These are phyloP conservation scores for Solanum chmielewskii DNA, from an alignment of 257 asterid species.

Conservation along the genomic window DNA sequence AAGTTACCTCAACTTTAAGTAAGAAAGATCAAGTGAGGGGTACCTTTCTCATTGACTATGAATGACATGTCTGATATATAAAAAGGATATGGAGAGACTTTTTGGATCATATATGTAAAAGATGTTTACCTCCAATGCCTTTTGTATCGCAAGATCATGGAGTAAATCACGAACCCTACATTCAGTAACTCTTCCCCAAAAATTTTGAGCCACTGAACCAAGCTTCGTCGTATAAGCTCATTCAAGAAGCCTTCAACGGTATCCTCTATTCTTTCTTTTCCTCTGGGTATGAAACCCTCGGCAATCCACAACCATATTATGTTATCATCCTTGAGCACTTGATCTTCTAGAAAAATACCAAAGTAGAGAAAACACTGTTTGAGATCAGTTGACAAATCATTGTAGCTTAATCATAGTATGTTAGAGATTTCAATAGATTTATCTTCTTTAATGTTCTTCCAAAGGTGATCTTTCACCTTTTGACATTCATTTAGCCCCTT, in stretches of 20 bases:
- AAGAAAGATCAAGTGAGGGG: not conserved
- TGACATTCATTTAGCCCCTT: not conserved
- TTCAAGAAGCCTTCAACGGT: not conserved
- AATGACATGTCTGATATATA: too few species aligned
- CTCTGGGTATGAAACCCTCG: not conserved
- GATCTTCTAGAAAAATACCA: not conserved
- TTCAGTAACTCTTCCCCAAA: not conserved
- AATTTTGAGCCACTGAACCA: not conserved
- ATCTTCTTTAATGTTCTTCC: not conserved
- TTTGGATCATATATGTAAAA: not conserved
- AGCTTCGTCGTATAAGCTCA: not conserved
- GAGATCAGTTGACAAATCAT: not conserved
- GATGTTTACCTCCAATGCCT: not conserved
- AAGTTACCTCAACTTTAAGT: not conserved
- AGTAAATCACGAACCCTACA: not conserved
- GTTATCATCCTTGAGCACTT: too few species aligned
- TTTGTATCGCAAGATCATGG: not conserved
- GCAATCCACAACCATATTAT: not conserved
- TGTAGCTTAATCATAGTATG: not conserved
- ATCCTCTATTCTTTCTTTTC: not conserved
- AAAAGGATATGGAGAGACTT: not conserved
- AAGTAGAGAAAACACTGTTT: not conserved
- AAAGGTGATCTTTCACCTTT: not conserved
- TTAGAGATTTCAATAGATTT: not conserved
- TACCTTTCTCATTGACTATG: too few species aligned